These are phyloP conservation scores for Coniochaeta hoffmannii DNA, from an alignment of 2,329 filamentous ascomycete species.

Conservation along the genomic window DNA sequence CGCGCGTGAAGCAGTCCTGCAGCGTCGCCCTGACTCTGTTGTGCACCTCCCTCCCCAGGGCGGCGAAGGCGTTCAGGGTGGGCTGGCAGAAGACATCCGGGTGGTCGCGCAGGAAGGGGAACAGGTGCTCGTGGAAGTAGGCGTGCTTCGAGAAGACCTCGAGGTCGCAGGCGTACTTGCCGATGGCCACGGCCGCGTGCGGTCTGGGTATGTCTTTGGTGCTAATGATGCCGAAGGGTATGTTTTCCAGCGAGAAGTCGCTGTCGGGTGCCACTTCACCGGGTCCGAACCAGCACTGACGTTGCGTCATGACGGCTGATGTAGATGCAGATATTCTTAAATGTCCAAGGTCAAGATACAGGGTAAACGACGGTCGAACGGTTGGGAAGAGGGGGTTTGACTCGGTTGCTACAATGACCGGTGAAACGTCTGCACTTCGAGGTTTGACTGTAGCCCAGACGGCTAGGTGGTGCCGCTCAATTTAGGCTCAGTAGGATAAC, in stretches of 20 bases:
- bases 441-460: too few species aligned
- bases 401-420: too few species aligned
- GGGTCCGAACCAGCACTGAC: background rate
- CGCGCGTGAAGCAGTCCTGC: constrained; percentile 55
- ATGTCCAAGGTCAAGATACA: too few species aligned
- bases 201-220: constrained; percentile 33
- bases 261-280: constrained; percentile 25
- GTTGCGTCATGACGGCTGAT: background rate
- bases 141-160: constrained; percentile 49
- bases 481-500: too few species aligned
- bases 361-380: too few species aligned
- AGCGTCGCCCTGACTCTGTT: constrained; percentile 61
- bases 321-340: too few species aligned
- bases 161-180: constrained; percentile 60
- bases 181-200: constrained; percentile 60
- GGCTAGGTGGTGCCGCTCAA: too few species aligned
- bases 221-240: constrained; percentile 70
- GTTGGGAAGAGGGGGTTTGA: too few species aligned
- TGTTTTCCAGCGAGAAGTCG: constrained; percentile 67
- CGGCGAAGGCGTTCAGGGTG: constrained; percentile 54
- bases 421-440: too few species aligned
- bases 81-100: constrained; percentile 18
- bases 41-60: constrained; percentile 61
- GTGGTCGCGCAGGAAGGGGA: constrained; percentile 12
- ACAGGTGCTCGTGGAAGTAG: constrained; percentile 40